Conservation (phyloP, 768 basidiomycete species). For the Mycena capillaripes region DNA sequence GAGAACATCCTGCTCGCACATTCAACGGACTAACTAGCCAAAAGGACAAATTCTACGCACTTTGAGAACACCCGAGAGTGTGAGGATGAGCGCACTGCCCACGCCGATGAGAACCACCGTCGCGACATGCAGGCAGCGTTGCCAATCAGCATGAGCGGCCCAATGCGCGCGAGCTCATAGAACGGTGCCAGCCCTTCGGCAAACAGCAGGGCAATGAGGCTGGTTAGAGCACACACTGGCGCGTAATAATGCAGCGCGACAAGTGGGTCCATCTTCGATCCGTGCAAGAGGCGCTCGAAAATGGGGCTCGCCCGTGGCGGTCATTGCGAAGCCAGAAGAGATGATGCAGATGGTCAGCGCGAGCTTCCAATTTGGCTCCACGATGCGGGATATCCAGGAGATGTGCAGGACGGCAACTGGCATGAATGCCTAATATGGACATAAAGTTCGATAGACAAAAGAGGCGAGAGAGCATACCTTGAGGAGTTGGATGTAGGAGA, state of each 20-base stretch:
- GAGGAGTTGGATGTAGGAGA: conserved; percentile 98
- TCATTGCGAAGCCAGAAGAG: conserved; percentile 89
- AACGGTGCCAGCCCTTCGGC: conserved; percentile 94
- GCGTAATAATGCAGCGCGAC: conserved; percentile 97
- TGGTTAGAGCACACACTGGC: conserved; percentile 93
- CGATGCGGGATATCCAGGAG: conserved; percentile 89
- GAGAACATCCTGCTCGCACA: too few relatives aligned
- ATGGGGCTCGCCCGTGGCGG: conserved; percentile 89
- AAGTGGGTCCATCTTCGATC: conserved; percentile 97
- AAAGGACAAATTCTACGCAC: too few relatives aligned
- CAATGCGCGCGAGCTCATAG: conserved; percentile 73
- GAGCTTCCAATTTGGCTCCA: conserved; percentile 88
- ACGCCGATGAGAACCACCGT: conserved; percentile 95
- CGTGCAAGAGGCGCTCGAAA: conserved; percentile 94
- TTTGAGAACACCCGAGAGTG: conserved; percentile 94
- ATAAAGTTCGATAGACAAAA: conserved; percentile 56
- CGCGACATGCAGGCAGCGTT: conserved; percentile 95
- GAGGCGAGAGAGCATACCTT: conserved; percentile 66
- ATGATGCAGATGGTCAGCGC: conserved; percentile 91
- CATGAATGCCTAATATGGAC: conserved; percentile 70
- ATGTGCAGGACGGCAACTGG: conserved; percentile 91
- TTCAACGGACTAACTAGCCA: too few relatives aligned
- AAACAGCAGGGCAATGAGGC: conserved; percentile 88
- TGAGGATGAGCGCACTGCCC: conserved; percentile 91
- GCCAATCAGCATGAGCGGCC: conserved; percentile 80